Conservation (phyloP, 176 grass and related monocot species). For the Poa annua region DNA sequence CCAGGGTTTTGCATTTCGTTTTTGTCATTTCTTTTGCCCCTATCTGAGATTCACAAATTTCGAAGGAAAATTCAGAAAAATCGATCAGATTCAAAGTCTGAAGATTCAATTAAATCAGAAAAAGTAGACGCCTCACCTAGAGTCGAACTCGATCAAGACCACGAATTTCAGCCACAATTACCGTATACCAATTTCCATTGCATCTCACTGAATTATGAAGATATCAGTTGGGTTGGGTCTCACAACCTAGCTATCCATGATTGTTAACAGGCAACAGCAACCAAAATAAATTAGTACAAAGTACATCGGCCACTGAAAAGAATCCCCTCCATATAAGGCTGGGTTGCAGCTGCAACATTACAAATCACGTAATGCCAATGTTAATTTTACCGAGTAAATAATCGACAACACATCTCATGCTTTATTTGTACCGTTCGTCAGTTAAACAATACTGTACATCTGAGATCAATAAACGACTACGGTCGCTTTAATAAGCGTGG, state of each 20-base stretch:
- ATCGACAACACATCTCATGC: slow-evolving; percentile 29
- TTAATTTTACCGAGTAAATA: slow-evolving; percentile 18
- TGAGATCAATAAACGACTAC: slow-evolving; percentile 21
- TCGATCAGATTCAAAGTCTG: too few relatives aligned
- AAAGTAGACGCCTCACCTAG: too few relatives aligned
- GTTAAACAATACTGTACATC: slow-evolving; percentile 39
- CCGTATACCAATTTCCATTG: background rate
- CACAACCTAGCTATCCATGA: background rate
- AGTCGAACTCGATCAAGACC: too few relatives aligned
- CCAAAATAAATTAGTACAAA: slow-evolving; percentile 50
- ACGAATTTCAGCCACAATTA: too few relatives aligned
- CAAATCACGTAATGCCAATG: slow-evolving; percentile 28
- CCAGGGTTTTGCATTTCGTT: too few relatives aligned
- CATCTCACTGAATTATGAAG: slow-evolving; percentile 46
- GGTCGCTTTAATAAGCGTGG: background rate
- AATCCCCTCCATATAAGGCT: slow-evolving; percentile 41
- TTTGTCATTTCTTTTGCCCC: too few relatives aligned
- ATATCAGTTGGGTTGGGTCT: slow-evolving; percentile 49
- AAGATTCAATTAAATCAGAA: too few relatives aligned
- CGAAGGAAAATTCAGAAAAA: too few relatives aligned
- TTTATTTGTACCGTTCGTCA: background rate
- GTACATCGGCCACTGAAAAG: slow-evolving; percentile 22
- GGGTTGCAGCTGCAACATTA: slow-evolving; percentile 41
- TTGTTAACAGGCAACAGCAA: slow-evolving; percentile 15
- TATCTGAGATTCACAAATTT: too few relatives aligned